Base-by-base conservation (phyloP, 805 yeast species). In the Kodamaea jinghongensis region DNA sequence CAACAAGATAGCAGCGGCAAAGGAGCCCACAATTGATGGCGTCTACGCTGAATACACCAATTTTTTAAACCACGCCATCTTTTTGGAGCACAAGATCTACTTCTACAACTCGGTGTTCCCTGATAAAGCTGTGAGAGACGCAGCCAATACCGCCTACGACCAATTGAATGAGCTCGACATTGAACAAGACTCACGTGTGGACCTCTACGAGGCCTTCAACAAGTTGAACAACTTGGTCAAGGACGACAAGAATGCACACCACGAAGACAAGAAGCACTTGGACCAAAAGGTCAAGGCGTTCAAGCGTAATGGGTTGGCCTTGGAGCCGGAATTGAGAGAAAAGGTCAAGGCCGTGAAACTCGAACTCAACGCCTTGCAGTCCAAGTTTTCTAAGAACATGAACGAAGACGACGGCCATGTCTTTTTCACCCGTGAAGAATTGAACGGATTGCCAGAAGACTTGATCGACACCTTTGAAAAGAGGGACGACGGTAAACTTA, bases 21-120 rank as follows among this genome's bases (percentile, higher is more conserved):
- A 67, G 7, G 51, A 58, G 11, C 82, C 88, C 4, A 66, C 81
- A 2, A 61, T 83, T 42, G 84, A 78, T 2, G 70, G 65, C 38
- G 76, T 79, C 9, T 70, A 86, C 41, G 58, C 64, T 38, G 81
- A 83, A 11, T 69, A 64, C 42, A 76, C 80, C 16, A 58, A 67
- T 27, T 59, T 70, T 38, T 79, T 78, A 46, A 80, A 84, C 53
- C 61, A 60, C 17, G 66, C 71, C 31, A 60, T 67, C 7, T 71
- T 71, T 4, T 37, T 70, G 5, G 65, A 66, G 17, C 74, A 73
- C 49, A 81, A 73, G 48, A 59, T 85, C 49, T 67, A 81, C 13
- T 86, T 87, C 55, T 81, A 79, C 52, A 87, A 81, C 58, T 81
- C 83, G 49, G 90, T 87, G 8, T 81, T 90, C 3, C 52, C 78